Conservation (phyloP, 306 rosid species). For the Inga laurina region DNA sequence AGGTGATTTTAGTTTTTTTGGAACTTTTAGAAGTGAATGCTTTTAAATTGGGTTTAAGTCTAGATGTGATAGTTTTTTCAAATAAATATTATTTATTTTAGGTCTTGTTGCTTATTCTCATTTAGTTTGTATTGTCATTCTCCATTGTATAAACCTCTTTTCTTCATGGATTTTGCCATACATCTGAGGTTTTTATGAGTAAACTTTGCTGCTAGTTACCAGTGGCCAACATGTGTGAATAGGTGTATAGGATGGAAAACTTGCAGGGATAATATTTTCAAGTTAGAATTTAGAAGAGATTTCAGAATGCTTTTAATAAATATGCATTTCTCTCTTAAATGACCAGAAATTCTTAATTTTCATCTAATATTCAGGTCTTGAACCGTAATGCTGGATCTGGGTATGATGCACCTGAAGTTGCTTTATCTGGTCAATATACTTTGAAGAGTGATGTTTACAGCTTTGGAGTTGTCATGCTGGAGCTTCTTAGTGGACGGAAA, state of each 20-base stretch:
- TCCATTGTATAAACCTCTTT: background rate
- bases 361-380: constrained; percentile 56
- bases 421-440: constrained; percentile 73
- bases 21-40: background rate
- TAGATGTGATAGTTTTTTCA: background rate
- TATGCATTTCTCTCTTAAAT: constrained; percentile 24
- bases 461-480: constrained; percentile 97
- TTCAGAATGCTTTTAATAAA: constrained; percentile 1
- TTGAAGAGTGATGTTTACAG: constrained; percentile 88
- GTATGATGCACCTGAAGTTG: constrained; percentile 84
- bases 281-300: background rate
- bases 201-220: background rate
- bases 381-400: constrained; percentile 75
- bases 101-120: constrained; percentile 12
- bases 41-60: constrained; percentile 2
- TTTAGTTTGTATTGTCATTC: background rate
- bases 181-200: too few species aligned
- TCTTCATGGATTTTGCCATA: constrained; percentile 5
- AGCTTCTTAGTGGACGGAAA: constrained; percentile 91
- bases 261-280: too few species aligned
- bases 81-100: background rate
- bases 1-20: constrained; percentile 49
- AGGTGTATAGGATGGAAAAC: background rate
- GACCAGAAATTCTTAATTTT: constrained; percentile 30
- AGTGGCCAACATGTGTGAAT: background rate